Conservation (phyloP, 371 early-diverging fungal species). For the Mucor piriformis region DNA sequence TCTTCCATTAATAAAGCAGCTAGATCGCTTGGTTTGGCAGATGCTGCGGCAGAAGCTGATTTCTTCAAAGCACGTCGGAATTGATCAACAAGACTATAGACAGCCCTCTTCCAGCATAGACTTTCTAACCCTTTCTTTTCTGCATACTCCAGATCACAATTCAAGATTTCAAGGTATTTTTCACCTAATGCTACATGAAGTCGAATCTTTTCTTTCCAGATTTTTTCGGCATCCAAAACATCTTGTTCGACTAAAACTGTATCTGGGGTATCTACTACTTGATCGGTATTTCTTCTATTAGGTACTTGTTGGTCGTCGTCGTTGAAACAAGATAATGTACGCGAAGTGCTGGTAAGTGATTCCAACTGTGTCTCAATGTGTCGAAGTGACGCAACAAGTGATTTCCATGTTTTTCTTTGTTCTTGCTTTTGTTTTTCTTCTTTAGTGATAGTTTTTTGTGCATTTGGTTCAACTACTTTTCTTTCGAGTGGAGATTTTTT, state of each 20-base stretch:
- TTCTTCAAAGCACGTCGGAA: slow-evolving; percentile 55
- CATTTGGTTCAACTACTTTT: background rate
- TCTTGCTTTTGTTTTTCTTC: slow-evolving; percentile 14
- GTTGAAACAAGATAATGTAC: slow-evolving; percentile 11
- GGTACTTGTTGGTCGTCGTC: background rate
- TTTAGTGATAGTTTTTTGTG: background rate
- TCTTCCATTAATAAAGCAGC: slow-evolving; percentile 11
- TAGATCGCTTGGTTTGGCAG: slow-evolving; percentile 7
- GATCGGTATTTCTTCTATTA: background rate
- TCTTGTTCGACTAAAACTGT: slow-evolving; percentile 19
- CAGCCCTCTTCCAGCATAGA: slow-evolving; percentile 67
- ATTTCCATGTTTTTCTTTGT: slow-evolving; percentile 26
- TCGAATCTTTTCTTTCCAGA: slow-evolving; percentile 45
- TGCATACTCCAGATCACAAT: slow-evolving; percentile 55
- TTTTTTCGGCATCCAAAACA: slow-evolving; percentile 17
- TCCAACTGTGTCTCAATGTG: slow-evolving; percentile 34
- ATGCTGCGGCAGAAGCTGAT: slow-evolving; percentile 5
- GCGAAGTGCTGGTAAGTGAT: slow-evolving; percentile 1
- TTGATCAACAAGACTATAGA: slow-evolving; percentile 64
- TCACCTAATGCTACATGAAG: slow-evolving; percentile 44
- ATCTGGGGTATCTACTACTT: background rate
- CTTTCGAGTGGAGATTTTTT: background rate
- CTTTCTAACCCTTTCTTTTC: slow-evolving; percentile 64
- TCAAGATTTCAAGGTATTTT: slow-evolving; percentile 54
- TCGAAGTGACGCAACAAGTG: slow-evolving; percentile 29